These are phyloP conservation scores for Monilinia laxa DNA, from an alignment of 2,329 filamentous ascomycete genomes.

Conservation along the genomic window DNA sequence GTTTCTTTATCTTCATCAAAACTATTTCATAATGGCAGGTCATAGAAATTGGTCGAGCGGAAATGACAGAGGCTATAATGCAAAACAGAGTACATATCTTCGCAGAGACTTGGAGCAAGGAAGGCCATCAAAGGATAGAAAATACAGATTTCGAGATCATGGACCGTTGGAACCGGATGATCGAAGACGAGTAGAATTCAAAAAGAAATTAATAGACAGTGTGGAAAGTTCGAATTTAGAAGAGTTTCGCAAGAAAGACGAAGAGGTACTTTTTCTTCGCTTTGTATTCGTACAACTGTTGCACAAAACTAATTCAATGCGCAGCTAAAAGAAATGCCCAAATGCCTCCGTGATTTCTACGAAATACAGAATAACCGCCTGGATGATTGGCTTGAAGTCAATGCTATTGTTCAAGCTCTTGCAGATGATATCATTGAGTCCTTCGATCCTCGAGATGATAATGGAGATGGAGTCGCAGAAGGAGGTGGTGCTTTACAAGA, in stretches of 20 bases:
- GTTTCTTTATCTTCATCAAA: background rate
- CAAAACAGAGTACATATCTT: slow-evolving; percentile 15
- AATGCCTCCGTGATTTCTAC: slow-evolving; percentile 55
- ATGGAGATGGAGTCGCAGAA: slow-evolving; percentile 56
- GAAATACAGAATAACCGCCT: slow-evolving; percentile 53
- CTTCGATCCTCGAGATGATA: slow-evolving; percentile 55
- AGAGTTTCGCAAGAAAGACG: slow-evolving; percentile 29
- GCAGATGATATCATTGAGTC: slow-evolving; percentile 60
- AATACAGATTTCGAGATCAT: slow-evolving; percentile 32
- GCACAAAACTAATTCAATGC: background rate
- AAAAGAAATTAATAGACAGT: slow-evolving; percentile 29
- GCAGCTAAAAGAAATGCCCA: slow-evolving; percentile 52
- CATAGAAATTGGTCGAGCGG: slow-evolving; percentile 5
- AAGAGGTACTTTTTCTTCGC: slow-evolving; percentile 25
- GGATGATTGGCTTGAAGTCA: slow-evolving; percentile 59
- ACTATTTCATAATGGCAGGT: background rate
- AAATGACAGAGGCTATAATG: background rate
- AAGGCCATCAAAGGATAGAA: slow-evolving; percentile 28
- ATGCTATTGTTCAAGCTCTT: slow-evolving; percentile 55
- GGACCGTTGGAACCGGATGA: slow-evolving; percentile 30
- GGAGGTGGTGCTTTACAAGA: slow-evolving; percentile 51
- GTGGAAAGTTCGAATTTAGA: slow-evolving; percentile 28
- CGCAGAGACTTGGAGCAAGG: slow-evolving; percentile 21
- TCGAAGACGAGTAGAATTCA: slow-evolving; percentile 32
- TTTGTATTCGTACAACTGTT: background rate